phyloP scores from a whole-genome alignment of 257 asterid species.

The Solanum sejunctum region DNA sequence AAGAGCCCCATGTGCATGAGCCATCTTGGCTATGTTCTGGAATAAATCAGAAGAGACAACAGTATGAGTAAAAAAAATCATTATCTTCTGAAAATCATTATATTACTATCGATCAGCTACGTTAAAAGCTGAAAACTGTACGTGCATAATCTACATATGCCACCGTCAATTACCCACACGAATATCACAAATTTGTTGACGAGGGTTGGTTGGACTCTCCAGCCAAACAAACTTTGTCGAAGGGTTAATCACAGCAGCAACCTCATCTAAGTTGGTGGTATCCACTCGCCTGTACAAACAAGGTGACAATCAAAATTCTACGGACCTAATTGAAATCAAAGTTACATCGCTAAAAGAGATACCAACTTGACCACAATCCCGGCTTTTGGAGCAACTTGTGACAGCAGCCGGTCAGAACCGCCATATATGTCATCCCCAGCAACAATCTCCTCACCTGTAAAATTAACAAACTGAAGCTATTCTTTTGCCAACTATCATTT shows the following conservation, averaged over 20 bases:
- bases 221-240: conserved; percentile 89
- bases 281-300: conserved; percentile 61
- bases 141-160: background rate
- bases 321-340: background rate
- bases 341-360: background rate
- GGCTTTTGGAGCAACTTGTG: conserved; percentile 63
- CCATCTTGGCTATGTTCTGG: conserved; percentile 76
- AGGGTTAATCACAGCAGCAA: conserved; percentile 57
- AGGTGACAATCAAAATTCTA: background rate
- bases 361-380: conserved; percentile 79
- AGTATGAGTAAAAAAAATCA: background rate
- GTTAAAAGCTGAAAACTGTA: background rate
- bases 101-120: background rate
- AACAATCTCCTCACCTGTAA: conserved; percentile 72
- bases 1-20: conserved; percentile 77
- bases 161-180: conserved; percentile 31
- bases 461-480: background rate
- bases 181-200: conserved; percentile 82
- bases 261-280: conserved; percentile 63
- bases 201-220: conserved; percentile 97
- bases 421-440: conserved; percentile 97
- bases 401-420: conserved; percentile 90
- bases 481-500: background rate
- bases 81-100: background rate
- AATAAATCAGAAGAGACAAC: background rate